Conservation (phyloP, 106 monocot genomes). For the Cymbidium sinense region DNA sequence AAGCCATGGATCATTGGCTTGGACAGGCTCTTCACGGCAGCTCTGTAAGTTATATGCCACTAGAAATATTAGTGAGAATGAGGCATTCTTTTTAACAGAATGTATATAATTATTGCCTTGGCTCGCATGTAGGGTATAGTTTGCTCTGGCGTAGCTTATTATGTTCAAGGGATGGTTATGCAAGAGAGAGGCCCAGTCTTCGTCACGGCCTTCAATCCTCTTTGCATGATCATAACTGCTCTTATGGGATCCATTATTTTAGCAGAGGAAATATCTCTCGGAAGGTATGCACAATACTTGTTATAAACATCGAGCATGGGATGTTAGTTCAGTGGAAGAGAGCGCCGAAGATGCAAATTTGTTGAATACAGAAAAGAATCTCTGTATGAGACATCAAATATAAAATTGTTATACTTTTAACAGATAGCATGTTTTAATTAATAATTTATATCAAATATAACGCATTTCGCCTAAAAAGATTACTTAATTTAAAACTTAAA, state of each 20-base stretch:
- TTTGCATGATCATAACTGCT: slow-evolving; percentile 77
- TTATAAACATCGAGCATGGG: no score
- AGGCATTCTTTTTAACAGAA: not conserved
- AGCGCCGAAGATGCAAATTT: no score
- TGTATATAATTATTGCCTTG: not conserved
- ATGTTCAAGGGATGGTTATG: slow-evolving; percentile 71
- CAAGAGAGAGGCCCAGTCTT: slow-evolving; percentile 83
- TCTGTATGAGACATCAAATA: no score
- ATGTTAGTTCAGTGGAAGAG: no score
- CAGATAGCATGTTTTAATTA: no score
- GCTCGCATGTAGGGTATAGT: slow-evolving; percentile 63
- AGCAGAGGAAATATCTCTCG: slow-evolving; percentile 56
- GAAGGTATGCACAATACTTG: slow-evolving; percentile 34
- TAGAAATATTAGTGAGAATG: not conserved
- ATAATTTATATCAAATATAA: no score
- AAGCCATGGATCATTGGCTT: slow-evolving; percentile 10
- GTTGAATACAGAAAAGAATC: no score
- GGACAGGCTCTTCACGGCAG: slow-evolving; percentile 11
- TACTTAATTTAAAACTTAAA: no score
- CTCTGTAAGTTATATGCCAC: slow-evolving; percentile 5
- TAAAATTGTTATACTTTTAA: no score
- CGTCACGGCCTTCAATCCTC: slow-evolving; percentile 79
- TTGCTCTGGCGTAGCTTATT: slow-evolving; percentile 70
- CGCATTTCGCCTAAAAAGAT: no score
- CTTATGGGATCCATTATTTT: slow-evolving; percentile 60